Conservation (phyloP, 192 early-diverging fungal genomes). For the Phycomyces blakesleeanus region DNA sequence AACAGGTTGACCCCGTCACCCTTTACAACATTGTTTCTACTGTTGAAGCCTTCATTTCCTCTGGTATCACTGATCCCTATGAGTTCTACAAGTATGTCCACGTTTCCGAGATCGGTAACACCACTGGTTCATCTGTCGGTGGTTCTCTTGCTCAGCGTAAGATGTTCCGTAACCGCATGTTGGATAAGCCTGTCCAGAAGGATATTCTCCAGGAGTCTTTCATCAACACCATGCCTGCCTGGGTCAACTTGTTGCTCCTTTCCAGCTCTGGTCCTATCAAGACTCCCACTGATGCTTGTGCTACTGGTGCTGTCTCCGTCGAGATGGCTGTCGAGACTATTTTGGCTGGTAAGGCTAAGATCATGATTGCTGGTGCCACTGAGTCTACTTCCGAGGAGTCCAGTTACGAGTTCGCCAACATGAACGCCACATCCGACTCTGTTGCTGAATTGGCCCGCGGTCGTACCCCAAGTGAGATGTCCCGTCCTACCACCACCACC, state of each 20-base stretch:
- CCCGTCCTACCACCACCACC: conserved; percentile 85
- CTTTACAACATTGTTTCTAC: conserved; percentile 87
- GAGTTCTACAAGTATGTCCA: conserved; percentile 96
- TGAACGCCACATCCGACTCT: conserved; percentile 89
- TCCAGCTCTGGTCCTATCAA: conserved; percentile 92
- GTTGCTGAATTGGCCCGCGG: conserved; percentile 81
- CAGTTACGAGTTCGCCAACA: conserved; percentile 92
- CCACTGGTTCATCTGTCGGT: conserved; percentile 86
- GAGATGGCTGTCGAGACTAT: conserved; percentile 92
- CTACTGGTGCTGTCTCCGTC: conserved; percentile 85
- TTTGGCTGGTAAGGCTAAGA: conserved; percentile 83
- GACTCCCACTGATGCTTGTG: conserved; percentile 91
- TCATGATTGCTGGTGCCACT: conserved; percentile 89
- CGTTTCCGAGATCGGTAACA: conserved; percentile 91
- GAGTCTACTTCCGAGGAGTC: conserved; percentile 94
- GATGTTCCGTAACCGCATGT: conserved; percentile 73
- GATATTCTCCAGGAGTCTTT: conserved; percentile 96
- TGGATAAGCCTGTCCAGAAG: conserved; percentile 82
- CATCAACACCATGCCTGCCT: conserved; percentile 93
- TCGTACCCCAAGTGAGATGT: conserved; percentile 86
- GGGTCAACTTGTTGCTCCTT: conserved; percentile 95
- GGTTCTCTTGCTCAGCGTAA: conserved; percentile 75
- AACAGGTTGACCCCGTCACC: conserved; percentile 90
- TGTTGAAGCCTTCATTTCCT: conserved; percentile 85
- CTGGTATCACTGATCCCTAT: conserved; percentile 94